Percentiles rank a stretch among this genome's conserved stretches.
These are phyloP conservation scores for Kockovaella imperatae DNA, from an alignment of 768 basidiomycete species.

Conservation along the genomic window DNA sequence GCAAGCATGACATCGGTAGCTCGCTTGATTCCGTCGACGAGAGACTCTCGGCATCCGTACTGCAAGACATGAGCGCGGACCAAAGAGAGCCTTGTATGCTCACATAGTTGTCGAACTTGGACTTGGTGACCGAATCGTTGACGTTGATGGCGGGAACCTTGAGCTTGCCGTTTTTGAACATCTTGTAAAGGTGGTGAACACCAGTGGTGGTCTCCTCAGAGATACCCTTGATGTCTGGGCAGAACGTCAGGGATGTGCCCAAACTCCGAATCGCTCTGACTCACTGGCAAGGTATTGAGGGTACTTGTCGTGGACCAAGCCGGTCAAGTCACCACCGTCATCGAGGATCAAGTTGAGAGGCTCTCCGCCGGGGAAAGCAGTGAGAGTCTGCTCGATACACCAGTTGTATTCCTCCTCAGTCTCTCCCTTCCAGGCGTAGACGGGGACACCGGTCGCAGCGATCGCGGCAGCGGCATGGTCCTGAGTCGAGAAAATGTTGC, in stretches of 20 bases:
- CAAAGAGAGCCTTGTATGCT: not conserved
- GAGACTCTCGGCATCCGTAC: conserved; percentile 98
- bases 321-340: conserved; percentile 95
- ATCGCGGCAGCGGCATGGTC: conserved; percentile 98
- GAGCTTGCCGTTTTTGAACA: conserved; percentile 88
- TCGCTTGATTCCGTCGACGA: conserved; percentile 99
- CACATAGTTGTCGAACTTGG: conserved; percentile 68
- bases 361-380: conserved; percentile 76
- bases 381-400: conserved; percentile 94
- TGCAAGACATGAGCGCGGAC: conserved; percentile 59
- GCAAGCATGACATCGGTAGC: conserved; percentile 99
- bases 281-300: conserved; percentile 74
- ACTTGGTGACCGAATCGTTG: conserved; percentile 99
- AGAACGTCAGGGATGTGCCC: not conserved
- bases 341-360: conserved; percentile 97
- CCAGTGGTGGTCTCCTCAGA: conserved; percentile 99
- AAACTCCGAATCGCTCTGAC: conserved; percentile 7
- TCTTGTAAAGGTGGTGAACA: conserved; percentile 98
- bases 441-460: conserved; percentile 95
- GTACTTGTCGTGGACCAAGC: conserved; percentile 90
- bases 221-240: conserved; percentile 73
- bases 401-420: conserved; percentile 97
- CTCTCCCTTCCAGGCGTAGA: conserved; percentile 99
- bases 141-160: conserved; percentile 99
- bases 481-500: conserved; percentile 99